phyloP scores from a whole-genome alignment of 768 basidiomycete genomes.

The Pisolithus sp. region DNA sequence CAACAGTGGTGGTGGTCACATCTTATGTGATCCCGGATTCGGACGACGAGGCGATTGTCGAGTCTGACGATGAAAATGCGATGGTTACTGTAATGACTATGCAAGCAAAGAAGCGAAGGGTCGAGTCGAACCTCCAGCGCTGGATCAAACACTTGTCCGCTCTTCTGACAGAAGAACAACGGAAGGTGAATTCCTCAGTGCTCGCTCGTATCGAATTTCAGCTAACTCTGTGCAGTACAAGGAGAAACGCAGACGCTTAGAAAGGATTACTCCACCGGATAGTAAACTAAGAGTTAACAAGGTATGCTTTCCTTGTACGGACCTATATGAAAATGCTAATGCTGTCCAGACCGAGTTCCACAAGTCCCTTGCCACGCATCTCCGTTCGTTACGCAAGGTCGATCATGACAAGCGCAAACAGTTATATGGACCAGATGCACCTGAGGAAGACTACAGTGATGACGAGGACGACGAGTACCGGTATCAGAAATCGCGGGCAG shows the following conservation, averaged over 20 bases:
- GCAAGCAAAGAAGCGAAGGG: constrained; percentile 31
- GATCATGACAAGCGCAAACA: constrained; percentile 47
- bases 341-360: constrained; percentile 57
- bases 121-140: constrained; percentile 44
- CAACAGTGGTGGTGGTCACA: constrained; percentile 42
- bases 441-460: constrained; percentile 31
- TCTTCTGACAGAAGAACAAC: constrained; percentile 59
- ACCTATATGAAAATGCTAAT: not conserved
- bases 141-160: constrained; percentile 65
- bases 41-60: constrained; percentile 55
- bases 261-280: constrained; percentile 38
- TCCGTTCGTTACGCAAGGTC: constrained; percentile 55
- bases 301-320: constrained; percentile 32
- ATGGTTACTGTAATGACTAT: constrained; percentile 25
- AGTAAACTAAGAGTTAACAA: constrained; percentile 49
- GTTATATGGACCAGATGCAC: constrained; percentile 35
- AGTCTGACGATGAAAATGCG: constrained; percentile 31
- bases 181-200: constrained; percentile 44
- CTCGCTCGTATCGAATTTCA: constrained; percentile 5
- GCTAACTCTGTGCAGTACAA: constrained; percentile 40
- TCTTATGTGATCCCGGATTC: constrained; percentile 67
- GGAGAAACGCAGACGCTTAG: constrained; percentile 52
- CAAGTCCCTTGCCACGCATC: constrained; percentile 49
- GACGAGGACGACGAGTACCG: constrained; percentile 28
- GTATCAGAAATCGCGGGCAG: constrained; percentile 24